A percentile compares a stretch with the other conserved stretches of the same genome.
Conservation (phyloP, 148 eudicot species). For the Diospyros lotus region DNA sequence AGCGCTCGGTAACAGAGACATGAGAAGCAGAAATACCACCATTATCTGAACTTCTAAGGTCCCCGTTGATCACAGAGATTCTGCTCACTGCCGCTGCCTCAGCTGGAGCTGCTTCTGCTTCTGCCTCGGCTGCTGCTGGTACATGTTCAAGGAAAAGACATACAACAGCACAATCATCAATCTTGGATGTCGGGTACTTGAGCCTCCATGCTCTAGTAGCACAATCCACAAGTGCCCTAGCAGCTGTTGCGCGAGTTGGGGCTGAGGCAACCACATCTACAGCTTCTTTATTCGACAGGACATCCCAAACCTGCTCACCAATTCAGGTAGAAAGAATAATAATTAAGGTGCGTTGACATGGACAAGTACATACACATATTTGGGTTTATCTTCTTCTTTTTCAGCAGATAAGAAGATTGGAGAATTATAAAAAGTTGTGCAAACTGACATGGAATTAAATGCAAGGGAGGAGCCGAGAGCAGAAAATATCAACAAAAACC, state of each 20-base stretch:
- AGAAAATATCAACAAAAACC: background rate
- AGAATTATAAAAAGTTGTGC: background rate
- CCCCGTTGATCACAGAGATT: background rate
- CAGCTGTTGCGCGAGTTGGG: conserved; percentile 46
- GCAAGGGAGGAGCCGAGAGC: background rate
- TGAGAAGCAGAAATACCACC: conserved; percentile 10
- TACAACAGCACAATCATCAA: conserved; percentile 54
- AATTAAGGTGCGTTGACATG: background rate
- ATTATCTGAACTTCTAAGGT: conserved; percentile 10
- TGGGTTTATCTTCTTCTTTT: background rate
- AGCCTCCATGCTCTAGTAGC: conserved; percentile 63
- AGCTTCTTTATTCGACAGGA: conserved; percentile 64
- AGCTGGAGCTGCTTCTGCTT: conserved; percentile 2
- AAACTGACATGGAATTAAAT: background rate
- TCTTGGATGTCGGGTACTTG: conserved; percentile 59
- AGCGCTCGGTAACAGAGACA: conserved; percentile 14
- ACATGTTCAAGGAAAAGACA: conserved; percentile 40
- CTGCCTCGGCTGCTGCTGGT: conserved; percentile 11
- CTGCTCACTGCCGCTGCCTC: conserved; percentile 12
- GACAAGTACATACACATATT: background rate
- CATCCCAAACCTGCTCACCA: conserved; percentile 62
- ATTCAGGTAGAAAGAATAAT: background rate
- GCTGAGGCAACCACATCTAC: conserved; percentile 57
- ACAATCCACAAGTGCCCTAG: conserved; percentile 55
- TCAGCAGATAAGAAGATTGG: background rate